Evolutionary conservation across 805 yeast genomes (phyloP).

Genomic region (Candida hungchunana): DNA sequence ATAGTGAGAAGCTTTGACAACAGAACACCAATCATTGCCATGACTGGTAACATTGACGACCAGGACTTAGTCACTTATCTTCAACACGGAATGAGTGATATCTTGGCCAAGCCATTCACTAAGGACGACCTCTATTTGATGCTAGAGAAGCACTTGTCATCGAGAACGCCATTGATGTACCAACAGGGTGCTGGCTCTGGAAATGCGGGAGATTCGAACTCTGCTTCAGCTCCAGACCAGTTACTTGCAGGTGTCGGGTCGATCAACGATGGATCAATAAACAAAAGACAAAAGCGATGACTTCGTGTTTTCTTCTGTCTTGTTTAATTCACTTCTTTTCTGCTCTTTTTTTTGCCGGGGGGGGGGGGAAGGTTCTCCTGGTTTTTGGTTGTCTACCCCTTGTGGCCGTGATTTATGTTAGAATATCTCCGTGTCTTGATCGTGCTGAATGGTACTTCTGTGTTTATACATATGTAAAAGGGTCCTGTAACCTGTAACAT

Average conservation of each 20-base stretch:
- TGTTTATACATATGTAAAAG: no score
- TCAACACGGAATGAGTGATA: constrained; percentile 88
- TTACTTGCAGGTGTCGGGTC: background rate
- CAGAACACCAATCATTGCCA: constrained; percentile 86
- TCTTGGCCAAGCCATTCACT: constrained; percentile 90
- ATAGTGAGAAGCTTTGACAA: constrained; percentile 81
- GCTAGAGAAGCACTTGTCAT: constrained; percentile 65
- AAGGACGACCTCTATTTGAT: constrained; percentile 79
- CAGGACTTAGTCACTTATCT: constrained; percentile 75
- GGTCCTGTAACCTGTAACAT: no score
- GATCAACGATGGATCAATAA: constrained; percentile 17
- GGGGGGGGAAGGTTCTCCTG: no score
- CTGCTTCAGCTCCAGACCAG: background rate
- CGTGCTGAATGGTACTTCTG: no score
- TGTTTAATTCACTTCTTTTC: no score
- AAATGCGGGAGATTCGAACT: background rate
- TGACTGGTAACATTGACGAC: constrained; percentile 87
- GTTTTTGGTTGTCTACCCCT: no score
- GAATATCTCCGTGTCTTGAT: no score
- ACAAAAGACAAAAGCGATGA: constrained; percentile 27
- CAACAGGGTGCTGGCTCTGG: constrained; percentile 9
- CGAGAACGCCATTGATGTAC: constrained; percentile 35
- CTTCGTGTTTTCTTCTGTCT: no score
- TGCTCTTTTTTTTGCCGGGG: no score
- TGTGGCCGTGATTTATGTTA: no score